Evolutionary conservation across 2,329 filamentous ascomycete species (phyloP).

Genomic region (Furcasterigmium furcatum): DNA sequence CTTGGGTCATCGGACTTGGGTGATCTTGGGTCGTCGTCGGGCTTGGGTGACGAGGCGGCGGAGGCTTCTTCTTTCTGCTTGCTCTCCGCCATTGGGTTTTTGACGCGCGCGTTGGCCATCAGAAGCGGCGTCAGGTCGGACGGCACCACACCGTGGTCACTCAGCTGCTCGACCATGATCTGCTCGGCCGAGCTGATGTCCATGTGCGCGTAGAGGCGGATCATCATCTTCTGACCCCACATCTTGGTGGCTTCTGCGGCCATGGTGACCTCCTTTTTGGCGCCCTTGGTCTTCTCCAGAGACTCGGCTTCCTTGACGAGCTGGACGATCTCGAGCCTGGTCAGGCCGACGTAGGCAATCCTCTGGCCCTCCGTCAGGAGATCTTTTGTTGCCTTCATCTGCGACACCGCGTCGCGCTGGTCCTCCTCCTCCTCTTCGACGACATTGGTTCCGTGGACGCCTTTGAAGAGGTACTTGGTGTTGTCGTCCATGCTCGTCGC

Average conservation of each 20-base stretch:
- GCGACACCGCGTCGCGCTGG: constrained; percentile 80
- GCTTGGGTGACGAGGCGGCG: constrained; percentile 5
- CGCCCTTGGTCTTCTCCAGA: constrained; percentile 57
- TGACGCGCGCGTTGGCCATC: constrained; percentile 89
- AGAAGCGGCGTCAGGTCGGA: constrained; percentile 79
- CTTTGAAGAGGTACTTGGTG: constrained; percentile 91
- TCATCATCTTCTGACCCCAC: constrained; percentile 99
- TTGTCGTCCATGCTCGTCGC: constrained; percentile 97
- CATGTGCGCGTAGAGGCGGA: constrained; percentile 92
- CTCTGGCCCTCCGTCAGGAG: constrained; percentile 92
- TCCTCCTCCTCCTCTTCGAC: constrained; percentile 70
- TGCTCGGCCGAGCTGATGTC: constrained; percentile 90
- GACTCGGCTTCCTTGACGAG: constrained; percentile 69
- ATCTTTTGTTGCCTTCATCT: constrained; percentile 95
- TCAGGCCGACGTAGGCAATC: constrained; percentile 92
- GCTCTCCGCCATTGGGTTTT: constrained; percentile 77
- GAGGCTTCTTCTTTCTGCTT: background rate
- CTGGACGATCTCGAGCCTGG: constrained; percentile 73
- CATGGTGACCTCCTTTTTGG: constrained; percentile 69
- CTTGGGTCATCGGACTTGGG: background rate
- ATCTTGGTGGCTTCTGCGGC: constrained; percentile 80
- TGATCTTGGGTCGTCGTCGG: constrained; percentile 6
- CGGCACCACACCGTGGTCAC: constrained; percentile 85
- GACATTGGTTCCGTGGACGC: constrained; percentile 55
- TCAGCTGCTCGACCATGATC: constrained; percentile 97